Percentiles rank a stretch among this genome's conserved stretches.
phyloP scores from a whole-genome alignment of 345 rosid species.

The Eucalyptus cloeziana region DNA sequence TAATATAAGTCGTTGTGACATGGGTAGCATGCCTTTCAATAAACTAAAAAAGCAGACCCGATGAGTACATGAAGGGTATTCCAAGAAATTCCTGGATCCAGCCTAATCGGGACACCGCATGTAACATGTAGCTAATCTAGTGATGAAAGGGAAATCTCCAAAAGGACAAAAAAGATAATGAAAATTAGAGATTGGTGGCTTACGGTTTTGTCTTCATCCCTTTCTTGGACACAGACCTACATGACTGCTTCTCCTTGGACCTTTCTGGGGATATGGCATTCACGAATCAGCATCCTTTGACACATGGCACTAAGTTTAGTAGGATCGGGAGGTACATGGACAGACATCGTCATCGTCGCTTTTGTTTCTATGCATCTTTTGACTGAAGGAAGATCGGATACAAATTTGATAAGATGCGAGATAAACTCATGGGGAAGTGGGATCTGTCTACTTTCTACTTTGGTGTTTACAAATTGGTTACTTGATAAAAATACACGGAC shows the following conservation, averaged over 20 bases:
- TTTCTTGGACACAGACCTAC: too few relatives aligned
- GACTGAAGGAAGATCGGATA: not conserved
- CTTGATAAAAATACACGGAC: too few relatives aligned
- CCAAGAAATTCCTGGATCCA: too few relatives aligned
- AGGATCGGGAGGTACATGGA: not conserved
- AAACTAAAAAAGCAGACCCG: too few relatives aligned
- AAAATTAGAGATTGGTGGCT: not conserved
- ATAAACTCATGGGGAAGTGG: not conserved
- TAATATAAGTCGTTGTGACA: not conserved
- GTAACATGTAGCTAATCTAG: not conserved
- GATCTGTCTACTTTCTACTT: rapidly evolving
- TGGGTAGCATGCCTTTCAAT: not conserved
- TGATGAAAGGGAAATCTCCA: not conserved
- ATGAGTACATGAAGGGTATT: too few relatives aligned
- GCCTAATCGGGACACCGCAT: not conserved
- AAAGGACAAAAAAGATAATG: not conserved
- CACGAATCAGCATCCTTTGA: not conserved
- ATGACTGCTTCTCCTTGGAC: not conserved
- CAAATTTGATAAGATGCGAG: not conserved
- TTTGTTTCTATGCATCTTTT: not conserved
- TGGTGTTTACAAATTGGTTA: too few relatives aligned
- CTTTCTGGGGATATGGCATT: not conserved
- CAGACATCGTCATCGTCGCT: not conserved
- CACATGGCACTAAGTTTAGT: rapidly evolving
- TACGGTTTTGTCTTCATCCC: too few relatives aligned